These are phyloP conservation scores for Lactarius hengduanensis DNA, from an alignment of 768 basidiomycete species.

Conservation along the genomic window DNA sequence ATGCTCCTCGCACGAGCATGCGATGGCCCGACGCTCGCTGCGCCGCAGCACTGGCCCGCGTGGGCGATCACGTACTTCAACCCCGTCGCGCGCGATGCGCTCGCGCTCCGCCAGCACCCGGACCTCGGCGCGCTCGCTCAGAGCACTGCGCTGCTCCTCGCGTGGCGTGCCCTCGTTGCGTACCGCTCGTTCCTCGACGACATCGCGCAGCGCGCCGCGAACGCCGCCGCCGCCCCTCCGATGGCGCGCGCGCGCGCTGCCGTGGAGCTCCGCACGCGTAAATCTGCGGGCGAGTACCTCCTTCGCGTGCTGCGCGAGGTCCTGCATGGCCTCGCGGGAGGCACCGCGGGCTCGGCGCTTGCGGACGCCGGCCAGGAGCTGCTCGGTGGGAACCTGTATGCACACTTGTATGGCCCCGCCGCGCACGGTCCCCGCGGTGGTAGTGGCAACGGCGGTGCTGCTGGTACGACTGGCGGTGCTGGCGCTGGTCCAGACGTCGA, in stretches of 20 bases:
- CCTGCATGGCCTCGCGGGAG: conserved; percentile 4
- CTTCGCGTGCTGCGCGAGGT: background rate
- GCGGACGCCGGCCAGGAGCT: background rate
- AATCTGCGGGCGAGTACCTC: conserved; percentile 1
- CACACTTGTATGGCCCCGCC: background rate
- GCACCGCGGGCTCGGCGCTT: background rate
- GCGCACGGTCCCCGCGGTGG: background rate
- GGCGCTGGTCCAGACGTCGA: background rate
- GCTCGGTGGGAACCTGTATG: background rate
- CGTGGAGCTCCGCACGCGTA: background rate
- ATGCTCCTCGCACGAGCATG: conserved; percentile 14
- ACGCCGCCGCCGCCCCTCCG: accelerated
- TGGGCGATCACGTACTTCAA: conserved; percentile 17
- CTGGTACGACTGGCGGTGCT: background rate
- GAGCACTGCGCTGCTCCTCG: conserved; percentile 11
- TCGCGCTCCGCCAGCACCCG: conserved; percentile 5
- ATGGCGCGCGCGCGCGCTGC: background rate
- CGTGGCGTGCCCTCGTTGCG: conserved; percentile 16
- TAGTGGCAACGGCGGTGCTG: background rate
- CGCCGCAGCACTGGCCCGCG: conserved; percentile 6
- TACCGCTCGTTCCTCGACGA: conserved; percentile 17
- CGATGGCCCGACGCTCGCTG: background rate
- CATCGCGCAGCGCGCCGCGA: background rate
- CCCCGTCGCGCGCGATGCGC: conserved; percentile 8
- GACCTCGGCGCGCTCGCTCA: conserved; percentile 5